A percentile compares a stretch with the other conserved stretches of the same genome.
phyloP scores from a whole-genome alignment of 2,329 filamentous ascomycete genomes.

The Neofusicoccum umdonicola region DNA sequence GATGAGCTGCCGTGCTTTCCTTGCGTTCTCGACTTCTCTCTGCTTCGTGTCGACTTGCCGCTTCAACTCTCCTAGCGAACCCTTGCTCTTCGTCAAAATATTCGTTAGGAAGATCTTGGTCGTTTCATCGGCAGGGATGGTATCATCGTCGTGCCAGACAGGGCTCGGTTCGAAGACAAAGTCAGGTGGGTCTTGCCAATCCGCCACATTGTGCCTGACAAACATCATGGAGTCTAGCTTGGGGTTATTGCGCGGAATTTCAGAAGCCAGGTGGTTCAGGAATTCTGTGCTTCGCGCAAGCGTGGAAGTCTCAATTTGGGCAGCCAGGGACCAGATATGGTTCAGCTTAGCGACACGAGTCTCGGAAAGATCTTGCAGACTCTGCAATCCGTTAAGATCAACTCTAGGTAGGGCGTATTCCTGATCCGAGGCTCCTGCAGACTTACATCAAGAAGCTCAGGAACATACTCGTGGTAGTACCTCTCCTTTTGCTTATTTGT shows the following conservation, averaged over 20 bases:
- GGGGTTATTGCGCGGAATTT: constrained; percentile 85
- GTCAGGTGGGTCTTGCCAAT: constrained; percentile 80
- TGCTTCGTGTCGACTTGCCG: constrained; percentile 82
- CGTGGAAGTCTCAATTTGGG: constrained; percentile 75
- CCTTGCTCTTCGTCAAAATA: constrained; percentile 85
- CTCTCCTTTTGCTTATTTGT: constrained; percentile 97
- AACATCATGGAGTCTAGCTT: constrained; percentile 97
- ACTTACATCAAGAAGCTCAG: constrained; percentile 82
- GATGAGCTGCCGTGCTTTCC: constrained; percentile 70
- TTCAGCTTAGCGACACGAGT: constrained; percentile 84
- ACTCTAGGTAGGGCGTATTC: constrained; percentile 28
- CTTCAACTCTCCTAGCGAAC: constrained; percentile 74
- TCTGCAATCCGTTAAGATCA: constrained; percentile 25
- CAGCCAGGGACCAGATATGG: constrained; percentile 76
- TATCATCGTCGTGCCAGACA: constrained; percentile 91
- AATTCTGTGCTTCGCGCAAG: constrained; percentile 70
- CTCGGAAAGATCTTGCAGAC: constrained; percentile 87
- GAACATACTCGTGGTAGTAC: constrained; percentile 96
- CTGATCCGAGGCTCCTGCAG: not conserved
- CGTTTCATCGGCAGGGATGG: constrained; percentile 80
- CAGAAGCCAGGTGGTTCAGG: constrained; percentile 69
- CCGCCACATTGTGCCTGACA: constrained; percentile 80
- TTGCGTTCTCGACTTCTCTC: constrained; percentile 77
- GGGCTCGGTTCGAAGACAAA: constrained; percentile 90
- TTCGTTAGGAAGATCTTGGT: constrained; percentile 92